Percentiles rank a stretch among this genome's conserved stretches.
Conservation (phyloP, 768 basidiomycete species). For the Calocybe gangraenosa region DNA sequence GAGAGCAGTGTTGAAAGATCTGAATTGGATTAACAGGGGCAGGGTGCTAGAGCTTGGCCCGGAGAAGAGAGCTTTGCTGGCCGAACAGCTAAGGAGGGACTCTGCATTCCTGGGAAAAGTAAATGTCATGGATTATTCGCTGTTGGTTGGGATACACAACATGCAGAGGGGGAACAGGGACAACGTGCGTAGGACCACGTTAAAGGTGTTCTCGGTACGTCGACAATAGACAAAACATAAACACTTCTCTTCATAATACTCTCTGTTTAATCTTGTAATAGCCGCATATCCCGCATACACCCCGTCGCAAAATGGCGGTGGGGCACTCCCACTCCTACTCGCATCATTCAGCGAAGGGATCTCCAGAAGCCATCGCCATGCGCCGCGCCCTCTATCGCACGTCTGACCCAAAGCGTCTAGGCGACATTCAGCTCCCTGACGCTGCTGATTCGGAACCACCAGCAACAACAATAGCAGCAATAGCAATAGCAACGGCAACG, state of each 20-base stretch:
- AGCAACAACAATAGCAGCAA: background rate
- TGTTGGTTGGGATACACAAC: slow-evolving; percentile 92
- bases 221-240: background rate
- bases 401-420: slow-evolving; percentile 74
- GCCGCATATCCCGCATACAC: slow-evolving; percentile 62
- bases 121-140: slow-evolving; percentile 94
- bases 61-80: slow-evolving; percentile 86
- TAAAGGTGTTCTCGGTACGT: slow-evolving; percentile 89
- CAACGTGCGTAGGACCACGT: slow-evolving; percentile 83
- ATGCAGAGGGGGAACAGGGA: slow-evolving; percentile 89
- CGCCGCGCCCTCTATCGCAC: slow-evolving; percentile 75
- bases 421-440: slow-evolving; percentile 19
- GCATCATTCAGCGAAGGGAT: slow-evolving; percentile 36
- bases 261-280: no score
- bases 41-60: slow-evolving; percentile 88
- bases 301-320: slow-evolving; percentile 50
- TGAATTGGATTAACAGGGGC: slow-evolving; percentile 89
- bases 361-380: slow-evolving; percentile 78
- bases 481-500: no score
- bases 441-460: slow-evolving; percentile 9
- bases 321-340: slow-evolving; percentile 26
- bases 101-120: slow-evolving; percentile 78
- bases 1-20: slow-evolving; percentile 87
- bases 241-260: background rate
- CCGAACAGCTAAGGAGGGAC: slow-evolving; percentile 88